phyloP scores from a whole-genome alignment of 1,139 yeast genomes.

The Magnusiomyces tetraspermus region DNA sequence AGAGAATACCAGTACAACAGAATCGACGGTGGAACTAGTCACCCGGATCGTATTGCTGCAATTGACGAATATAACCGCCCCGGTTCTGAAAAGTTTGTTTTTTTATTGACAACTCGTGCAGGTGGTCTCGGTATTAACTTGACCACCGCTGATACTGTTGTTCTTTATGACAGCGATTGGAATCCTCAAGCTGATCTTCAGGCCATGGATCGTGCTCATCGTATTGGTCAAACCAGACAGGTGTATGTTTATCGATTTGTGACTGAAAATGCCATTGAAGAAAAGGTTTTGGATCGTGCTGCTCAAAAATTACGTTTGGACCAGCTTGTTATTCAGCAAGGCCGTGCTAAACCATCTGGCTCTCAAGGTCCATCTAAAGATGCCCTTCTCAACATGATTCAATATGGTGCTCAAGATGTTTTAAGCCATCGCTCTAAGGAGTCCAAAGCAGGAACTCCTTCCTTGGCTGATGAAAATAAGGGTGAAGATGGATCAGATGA shows the following conservation, averaged over 20 bases:
- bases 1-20: conserved; percentile 82
- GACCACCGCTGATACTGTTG: conserved; percentile 86
- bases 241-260: conserved; percentile 86
- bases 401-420: conserved; percentile 89
- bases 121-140: conserved; percentile 96
- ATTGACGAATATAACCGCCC: conserved; percentile 88
- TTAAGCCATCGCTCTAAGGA: conserved; percentile 36
- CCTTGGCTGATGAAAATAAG: conserved; percentile 22
- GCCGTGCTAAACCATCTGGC: conserved; percentile 45
- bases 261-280: conserved; percentile 94
- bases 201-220: conserved; percentile 98
- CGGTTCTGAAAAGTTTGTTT: conserved; percentile 71
- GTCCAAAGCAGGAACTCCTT: conserved; percentile 21
- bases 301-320: conserved; percentile 88
- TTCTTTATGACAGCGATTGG: conserved; percentile 94
- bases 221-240: conserved; percentile 96
- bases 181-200: conserved; percentile 98
- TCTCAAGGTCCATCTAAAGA: conserved; percentile 58
- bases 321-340: conserved; percentile 93
- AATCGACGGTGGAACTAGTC: conserved; percentile 91
- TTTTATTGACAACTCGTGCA: conserved; percentile 90
- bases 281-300: conserved; percentile 90
- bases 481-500: conserved; percentile 54
- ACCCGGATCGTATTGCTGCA: conserved; percentile 84
- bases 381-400: conserved; percentile 88